Conservation (phyloP, 2,329 filamentous ascomycete genomes). For the Ceratocystis alfenasii region DNA sequence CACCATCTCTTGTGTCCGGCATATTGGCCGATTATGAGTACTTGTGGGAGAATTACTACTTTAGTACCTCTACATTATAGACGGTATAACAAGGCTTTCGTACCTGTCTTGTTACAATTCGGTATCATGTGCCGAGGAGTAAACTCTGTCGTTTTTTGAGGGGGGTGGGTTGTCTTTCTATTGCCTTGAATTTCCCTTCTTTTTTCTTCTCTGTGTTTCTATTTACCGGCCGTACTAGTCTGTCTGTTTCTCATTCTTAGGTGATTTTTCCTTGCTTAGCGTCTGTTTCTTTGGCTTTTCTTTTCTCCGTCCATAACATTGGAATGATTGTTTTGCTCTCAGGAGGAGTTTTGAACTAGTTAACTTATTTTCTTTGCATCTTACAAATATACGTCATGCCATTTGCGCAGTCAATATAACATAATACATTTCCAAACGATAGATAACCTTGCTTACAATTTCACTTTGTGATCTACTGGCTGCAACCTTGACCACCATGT, state of each 20-base stretch:
- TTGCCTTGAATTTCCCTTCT: not conserved
- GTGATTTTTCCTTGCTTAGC: not conserved
- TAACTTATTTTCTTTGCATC: not conserved
- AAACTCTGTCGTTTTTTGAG: not conserved
- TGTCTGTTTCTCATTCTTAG: not conserved
- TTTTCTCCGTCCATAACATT: not conserved
- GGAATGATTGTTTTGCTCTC: not conserved
- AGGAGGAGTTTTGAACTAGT: not conserved
- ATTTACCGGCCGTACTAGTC: not conserved
- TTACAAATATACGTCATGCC: not conserved
- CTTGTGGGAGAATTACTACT: constrained; percentile 97
- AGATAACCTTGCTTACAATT: not conserved
- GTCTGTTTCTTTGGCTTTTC: not conserved
- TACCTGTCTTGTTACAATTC: not conserved
- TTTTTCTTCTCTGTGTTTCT: not conserved
- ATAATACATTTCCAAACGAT: not conserved
- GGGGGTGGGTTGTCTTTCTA: not conserved
- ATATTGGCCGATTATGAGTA: constrained; percentile 95
- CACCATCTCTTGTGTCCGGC: constrained; percentile 70
- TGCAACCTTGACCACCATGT: not conserved
- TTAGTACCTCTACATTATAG: constrained; percentile 45
- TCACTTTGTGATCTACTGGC: not conserved
- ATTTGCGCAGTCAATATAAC: not conserved
- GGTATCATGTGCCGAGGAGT: no score
- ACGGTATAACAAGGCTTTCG: constrained; percentile 12